Evolutionary conservation across 768 basidiomycete species (phyloP).

Genomic region (Lentinula lateritia): DNA sequence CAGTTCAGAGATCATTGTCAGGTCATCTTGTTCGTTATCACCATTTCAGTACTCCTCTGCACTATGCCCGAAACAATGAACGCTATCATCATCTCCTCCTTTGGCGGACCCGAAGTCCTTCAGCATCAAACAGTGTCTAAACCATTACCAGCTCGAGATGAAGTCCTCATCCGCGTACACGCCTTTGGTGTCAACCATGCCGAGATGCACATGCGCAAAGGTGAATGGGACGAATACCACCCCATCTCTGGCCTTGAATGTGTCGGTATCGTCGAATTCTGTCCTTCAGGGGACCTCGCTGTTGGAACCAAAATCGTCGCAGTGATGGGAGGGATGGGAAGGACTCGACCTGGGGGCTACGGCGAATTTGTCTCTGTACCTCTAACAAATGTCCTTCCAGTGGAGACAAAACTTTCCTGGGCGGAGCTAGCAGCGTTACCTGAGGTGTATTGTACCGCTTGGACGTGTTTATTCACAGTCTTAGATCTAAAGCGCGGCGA

Average conservation of each 20-base stretch:
- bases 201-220: conserved; percentile 19
- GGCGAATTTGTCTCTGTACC: not conserved
- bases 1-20: no score
- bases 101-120: conserved; percentile 12
- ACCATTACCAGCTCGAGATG: conserved; percentile 10
- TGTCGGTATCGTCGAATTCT: conserved; percentile 12
- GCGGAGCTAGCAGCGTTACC: conserved; percentile 14
- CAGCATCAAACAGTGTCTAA: conserved; percentile 6
- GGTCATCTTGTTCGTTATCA: no score
- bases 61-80: conserved; percentile 7
- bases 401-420: conserved; percentile 9
- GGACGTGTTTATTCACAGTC: conserved; percentile 15
- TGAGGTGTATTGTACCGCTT: conserved; percentile 18
- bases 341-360: conserved; percentile 12
- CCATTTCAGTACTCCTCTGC: no score
- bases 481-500: conserved; percentile 12
- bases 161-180: conserved; percentile 15
- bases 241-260: conserved; percentile 19
- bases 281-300: conserved; percentile 4
- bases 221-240: conserved; percentile 19
- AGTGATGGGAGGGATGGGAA: conserved; percentile 18
- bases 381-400: not conserved
- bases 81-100: conserved; percentile 14
- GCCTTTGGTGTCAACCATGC: conserved; percentile 13
- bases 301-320: conserved; percentile 12